Evolutionary conservation across 2,329 filamentous ascomycete species (phyloP), one percentile per base, ranked within the genome.

Genomic region (Penicillium verrucosum): DNA sequence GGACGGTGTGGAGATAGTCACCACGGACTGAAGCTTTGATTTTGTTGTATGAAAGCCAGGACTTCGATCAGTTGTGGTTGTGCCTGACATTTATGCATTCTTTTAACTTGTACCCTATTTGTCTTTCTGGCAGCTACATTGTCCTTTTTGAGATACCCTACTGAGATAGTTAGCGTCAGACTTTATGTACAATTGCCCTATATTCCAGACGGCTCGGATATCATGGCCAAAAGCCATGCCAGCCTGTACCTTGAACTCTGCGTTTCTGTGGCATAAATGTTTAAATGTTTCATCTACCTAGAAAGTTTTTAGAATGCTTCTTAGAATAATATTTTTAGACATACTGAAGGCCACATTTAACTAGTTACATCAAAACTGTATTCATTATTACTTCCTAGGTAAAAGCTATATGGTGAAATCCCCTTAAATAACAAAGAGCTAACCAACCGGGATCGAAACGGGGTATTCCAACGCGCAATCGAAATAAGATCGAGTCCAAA

Each of bases 1-100:
- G 9, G 64, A 62, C 25, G 57, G 50, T 14, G 58, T 67, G 45
- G 61, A 65, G 29, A 63, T 67, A 41, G 57, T 66, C 8, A 57
- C 60, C 27, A 30, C 52, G 9, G 61, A 65, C 10, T 62, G 29
- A 50, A 49, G 23, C 36, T 37, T n/a, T 34, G 23, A 10, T 46
- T 42, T 29, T 16, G 40, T 36, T 47, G 10, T 40, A 23, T 45
- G 25, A 23, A 41, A 34, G 36, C 43, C 3, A 37, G 23, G 9
- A 42, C 18, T 23, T 29, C 12, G 16, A 48, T 55, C 46, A 45
- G 47, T 36, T 44, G 51, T 30, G 29, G 27, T 34, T 48, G 25
- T 56, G 42, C 36, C 41, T 53, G 43, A 4, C 9, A 50, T 56
- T 57, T 38, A 37, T 55, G 2, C 16, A 42, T 58, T 51, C n/a